Evolutionary conservation across 2,329 filamentous ascomycete species (phyloP).

Genomic region (Pseudogymnoascus sp.): DNA sequence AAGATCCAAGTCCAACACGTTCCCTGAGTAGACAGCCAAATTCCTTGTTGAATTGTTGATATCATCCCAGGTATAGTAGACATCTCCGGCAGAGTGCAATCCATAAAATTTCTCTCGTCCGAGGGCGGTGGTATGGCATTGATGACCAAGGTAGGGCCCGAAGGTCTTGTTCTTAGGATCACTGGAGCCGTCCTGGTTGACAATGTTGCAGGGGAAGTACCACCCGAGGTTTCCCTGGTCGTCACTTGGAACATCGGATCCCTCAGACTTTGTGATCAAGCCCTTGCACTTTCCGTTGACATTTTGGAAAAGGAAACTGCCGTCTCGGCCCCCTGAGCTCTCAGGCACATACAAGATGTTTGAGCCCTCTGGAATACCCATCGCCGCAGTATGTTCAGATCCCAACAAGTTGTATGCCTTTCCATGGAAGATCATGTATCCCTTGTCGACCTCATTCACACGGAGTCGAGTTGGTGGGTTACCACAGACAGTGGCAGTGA

Average conservation of each 20-base stretch:
- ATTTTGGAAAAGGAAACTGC: slow-evolving; percentile 95
- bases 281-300: slow-evolving; percentile 96
- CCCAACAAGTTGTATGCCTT: slow-evolving; percentile 73
- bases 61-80: slow-evolving; percentile 95
- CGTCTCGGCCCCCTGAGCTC: slow-evolving; percentile 80
- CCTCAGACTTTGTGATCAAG: slow-evolving; percentile 63
- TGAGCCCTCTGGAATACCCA: slow-evolving; percentile 62
- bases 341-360: slow-evolving; percentile 84
- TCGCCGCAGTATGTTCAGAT: slow-evolving; percentile 71
- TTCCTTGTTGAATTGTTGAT: slow-evolving; percentile 83
- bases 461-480: slow-evolving; percentile 62
- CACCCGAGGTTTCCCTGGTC: slow-evolving; percentile 68
- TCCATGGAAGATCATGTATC: slow-evolving; percentile 96
- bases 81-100: slow-evolving; percentile 65
- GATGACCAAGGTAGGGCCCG: slow-evolving; percentile 74
- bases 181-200: slow-evolving; percentile 87
- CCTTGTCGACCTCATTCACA: slow-evolving; percentile 69
- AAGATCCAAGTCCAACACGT: slow-evolving; percentile 82
- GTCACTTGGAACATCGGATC: slow-evolving; percentile 75
- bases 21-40: slow-evolving; percentile 87
- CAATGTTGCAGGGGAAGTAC: slow-evolving; percentile 91
- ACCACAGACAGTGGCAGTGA: slow-evolving; percentile 81
- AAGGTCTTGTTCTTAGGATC: slow-evolving; percentile 60
- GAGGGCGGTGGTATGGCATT: slow-evolving; percentile 69
- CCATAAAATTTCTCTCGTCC: slow-evolving; percentile 70